Evolutionary conservation across 352 stramenopile species (phyloP).

Genomic region (Pythium diclinum): DNA sequence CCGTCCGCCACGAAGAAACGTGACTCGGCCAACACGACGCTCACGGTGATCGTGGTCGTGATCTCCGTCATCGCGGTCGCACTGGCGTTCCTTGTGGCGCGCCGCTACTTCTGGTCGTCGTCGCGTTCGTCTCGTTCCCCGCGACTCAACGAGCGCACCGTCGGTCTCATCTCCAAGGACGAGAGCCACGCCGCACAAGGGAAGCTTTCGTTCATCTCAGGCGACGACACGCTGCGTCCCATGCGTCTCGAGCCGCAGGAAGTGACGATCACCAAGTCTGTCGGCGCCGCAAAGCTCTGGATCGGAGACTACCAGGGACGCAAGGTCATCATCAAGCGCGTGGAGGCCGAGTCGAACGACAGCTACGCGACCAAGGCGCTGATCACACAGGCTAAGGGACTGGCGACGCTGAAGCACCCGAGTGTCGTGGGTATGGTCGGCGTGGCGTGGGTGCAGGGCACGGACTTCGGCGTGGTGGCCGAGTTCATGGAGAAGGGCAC

Average conservation of each 20-base stretch:
- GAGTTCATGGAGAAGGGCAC: conserved; percentile 79
- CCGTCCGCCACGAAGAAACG: background rate
- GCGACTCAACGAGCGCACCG: conserved; percentile 18
- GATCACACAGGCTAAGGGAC: conserved; percentile 47
- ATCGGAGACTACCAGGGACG: conserved; percentile 49
- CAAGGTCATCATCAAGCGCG: conserved; percentile 71
- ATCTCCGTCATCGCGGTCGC: conserved; percentile 36
- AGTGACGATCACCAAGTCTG: conserved; percentile 51
- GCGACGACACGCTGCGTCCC: conserved; percentile 54
- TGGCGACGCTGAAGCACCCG: conserved; percentile 52
- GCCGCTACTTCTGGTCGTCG: conserved; percentile 29
- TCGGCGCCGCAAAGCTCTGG: conserved; percentile 51
- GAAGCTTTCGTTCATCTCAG: conserved; percentile 64
- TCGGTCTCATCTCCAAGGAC: conserved; percentile 28
- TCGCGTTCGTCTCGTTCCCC: conserved; percentile 11
- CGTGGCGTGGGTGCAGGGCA: conserved; percentile 67
- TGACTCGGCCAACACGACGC: conserved; percentile 28
- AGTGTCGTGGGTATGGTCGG: conserved; percentile 68
- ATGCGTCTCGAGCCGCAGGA: conserved; percentile 53
- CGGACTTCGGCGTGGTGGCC: conserved; percentile 70
- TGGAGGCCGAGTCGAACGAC: conserved; percentile 63
- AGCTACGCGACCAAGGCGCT: conserved; percentile 58
- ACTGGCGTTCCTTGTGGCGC: conserved; percentile 41
- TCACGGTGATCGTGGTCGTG: conserved; percentile 51
- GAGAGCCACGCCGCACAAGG: conserved; percentile 12